These are phyloP conservation scores for Plectosphaerella cucumerina DNA, from an alignment of 2,329 filamentous ascomycete species.

Conservation along the genomic window DNA sequence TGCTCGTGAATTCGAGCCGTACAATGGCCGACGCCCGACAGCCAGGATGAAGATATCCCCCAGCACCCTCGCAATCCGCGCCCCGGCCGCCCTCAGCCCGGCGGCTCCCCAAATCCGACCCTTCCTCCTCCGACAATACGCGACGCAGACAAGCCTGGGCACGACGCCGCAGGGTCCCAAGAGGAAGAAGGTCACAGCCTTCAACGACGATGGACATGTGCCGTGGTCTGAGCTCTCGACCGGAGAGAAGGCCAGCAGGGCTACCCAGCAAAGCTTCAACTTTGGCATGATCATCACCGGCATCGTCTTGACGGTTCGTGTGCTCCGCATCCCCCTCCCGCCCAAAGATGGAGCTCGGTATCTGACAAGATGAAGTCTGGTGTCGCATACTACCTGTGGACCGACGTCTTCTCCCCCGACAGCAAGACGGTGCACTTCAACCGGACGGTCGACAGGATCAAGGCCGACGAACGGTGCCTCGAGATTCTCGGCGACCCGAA, in stretches of 20 bases:
- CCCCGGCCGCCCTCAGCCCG: constrained; percentile 18
- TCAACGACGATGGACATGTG: constrained; percentile 80
- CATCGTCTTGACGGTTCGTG: constrained; percentile 66
- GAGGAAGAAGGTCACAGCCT: constrained; percentile 71
- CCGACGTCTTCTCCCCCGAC: constrained; percentile 78
- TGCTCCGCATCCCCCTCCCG: background rate
- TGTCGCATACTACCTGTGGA: constrained; percentile 75
- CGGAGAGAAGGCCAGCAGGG: constrained; percentile 75
- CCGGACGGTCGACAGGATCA: constrained; percentile 75
- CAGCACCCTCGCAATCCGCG: constrained; percentile 30
- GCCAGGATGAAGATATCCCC: constrained; percentile 43
- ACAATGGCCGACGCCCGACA: constrained; percentile 34
- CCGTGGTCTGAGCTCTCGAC: constrained; percentile 74
- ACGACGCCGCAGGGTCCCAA: constrained; percentile 37
- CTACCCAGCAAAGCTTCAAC: constrained; percentile 89
- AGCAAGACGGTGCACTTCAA: constrained; percentile 89
- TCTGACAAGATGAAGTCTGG: constrained; percentile 45
- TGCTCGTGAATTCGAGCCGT: constrained; percentile 7
- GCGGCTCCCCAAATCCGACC: constrained; percentile 26
- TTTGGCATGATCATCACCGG: constrained; percentile 73
- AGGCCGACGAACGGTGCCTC: constrained; percentile 64
- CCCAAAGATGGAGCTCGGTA: background rate
- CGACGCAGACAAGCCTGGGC: constrained; percentile 49
- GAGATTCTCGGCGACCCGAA: constrained; percentile 70
- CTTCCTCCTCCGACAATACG: constrained; percentile 46